Evolutionary conservation across 2,329 filamentous ascomycete species (phyloP), one percentile per base, ranked within the genome.

Genomic region (Arthrobotrys entomopaga): DNA sequence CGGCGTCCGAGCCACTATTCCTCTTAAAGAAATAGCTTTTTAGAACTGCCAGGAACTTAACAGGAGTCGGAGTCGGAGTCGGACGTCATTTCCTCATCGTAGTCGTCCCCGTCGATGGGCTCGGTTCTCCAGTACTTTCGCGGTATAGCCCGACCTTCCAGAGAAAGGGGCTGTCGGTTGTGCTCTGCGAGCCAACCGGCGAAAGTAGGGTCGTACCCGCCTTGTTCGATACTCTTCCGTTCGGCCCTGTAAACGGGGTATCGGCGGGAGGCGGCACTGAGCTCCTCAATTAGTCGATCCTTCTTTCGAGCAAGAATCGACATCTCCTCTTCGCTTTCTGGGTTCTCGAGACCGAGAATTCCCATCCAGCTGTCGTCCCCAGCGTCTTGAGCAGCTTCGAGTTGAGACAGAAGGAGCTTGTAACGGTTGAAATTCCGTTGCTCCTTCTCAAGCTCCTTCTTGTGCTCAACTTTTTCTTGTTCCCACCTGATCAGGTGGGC

Each of bases 251-350:
- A 74, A n/a, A 52, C 46, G 20, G 40, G 40, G 13, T 50, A 65
- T 13, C 70, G 49, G n/a, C 57, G 24, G 24, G 29, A 10, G 26
- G 52, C 60, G 11, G 53, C 56, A n/a, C 40, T 57, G 29, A 74
- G 54, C 63, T 74, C 70, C 22, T 65, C 59, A 5, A 67, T 19
- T 34, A 74, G 19, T 43, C 70, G 49, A 11, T 65, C 60, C 38
- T 59, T 67, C 58, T 74, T 74, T 24, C 63, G 40, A 22, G 58
- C 13, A 40, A 74, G 60, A 8, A 22, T 58, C 6, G 49, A 26
- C 63, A 60, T 38, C 50, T 49, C 57, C 15, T 11, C 11, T 8
- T 43, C 20, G 38, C 26, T 52, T 29, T 65, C 50, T 43, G 70
- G 57, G 10, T 16, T 20, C 10, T 74, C 69, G 8, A 59, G 56